Base-by-base conservation (phyloP, 192 early-diverging fungal species). In the Entophlyctis luteolus region DNA sequence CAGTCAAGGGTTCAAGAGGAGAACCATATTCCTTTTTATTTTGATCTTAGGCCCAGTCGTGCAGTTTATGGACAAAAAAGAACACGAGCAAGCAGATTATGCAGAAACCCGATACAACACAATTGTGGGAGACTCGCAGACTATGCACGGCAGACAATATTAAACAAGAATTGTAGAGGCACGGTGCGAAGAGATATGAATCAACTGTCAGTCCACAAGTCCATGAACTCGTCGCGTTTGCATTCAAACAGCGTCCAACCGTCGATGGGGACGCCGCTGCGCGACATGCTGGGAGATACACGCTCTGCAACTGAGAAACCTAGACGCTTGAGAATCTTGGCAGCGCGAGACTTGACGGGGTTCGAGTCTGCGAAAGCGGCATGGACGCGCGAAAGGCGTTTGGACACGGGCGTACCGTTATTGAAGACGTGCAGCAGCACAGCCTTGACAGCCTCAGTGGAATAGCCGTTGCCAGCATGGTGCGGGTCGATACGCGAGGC, bases 401-500 rank as follows among this genome's bases (percentile, higher is more conserved):
- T 12, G 10, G 42, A n/a, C 42, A n/a, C 42, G n/a, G n/a, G n/a
- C 10, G 10, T 12, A n/a, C 42, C n/a, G 42, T 54, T 85, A 76
- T 42, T 53, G 50, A 37, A 59, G 20, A 57, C 55, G 34, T 57
- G 55, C 4, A 35, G 23, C 18, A 57, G 55, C 18, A 57, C 16
- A 14, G 55, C 55, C 37, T 34, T 57, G 0, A 34, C 55, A 6
- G 29, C 33, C 37, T 57, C 55, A 5, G 55, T 57, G 2, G 29
- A 34, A 4, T 57, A 57, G 18, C 55, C 55, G 34, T 52, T 6
- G 8, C 49, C 49, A 27, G 49, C 22, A 23, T 22, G 8, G 49
- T 12, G 10, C 8, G 49, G 49, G 28, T 52, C 49, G 8, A 52
- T 45, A 12, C 42, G n/a, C n/a, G n/a, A n/a, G n/a, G n/a, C n/a